These are phyloP conservation scores for Suhomyces ambrosiae DNA, from an alignment of 1,139 yeast genomes.

Conservation along the genomic window DNA sequence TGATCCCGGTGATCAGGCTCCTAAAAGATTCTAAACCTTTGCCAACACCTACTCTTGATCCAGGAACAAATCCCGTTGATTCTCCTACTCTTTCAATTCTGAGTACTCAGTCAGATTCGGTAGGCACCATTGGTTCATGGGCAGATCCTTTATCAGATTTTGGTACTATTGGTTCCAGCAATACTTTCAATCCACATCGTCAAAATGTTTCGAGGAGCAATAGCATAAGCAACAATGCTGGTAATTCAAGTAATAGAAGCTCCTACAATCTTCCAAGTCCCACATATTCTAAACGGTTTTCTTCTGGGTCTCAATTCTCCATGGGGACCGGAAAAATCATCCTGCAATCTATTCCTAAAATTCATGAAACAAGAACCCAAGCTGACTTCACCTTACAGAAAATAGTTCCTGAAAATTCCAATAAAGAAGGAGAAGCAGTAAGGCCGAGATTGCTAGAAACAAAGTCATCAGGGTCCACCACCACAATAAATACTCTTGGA, in stretches of 20 bases:
- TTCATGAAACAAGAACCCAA: slow-evolving; percentile 17
- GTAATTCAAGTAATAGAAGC: slow-evolving; percentile 13
- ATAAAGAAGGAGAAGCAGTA: slow-evolving; percentile 9
- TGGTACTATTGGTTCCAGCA: slow-evolving; percentile 3
- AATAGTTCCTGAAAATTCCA: slow-evolving; percentile 12
- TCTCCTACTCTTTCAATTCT: slow-evolving; percentile 39
- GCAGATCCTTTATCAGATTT: slow-evolving; percentile 15
- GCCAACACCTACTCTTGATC: slow-evolving; percentile 55
- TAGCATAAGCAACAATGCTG: slow-evolving; percentile 17
- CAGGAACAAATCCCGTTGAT: slow-evolving; percentile 34
- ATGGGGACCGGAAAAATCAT: slow-evolving; percentile 48
- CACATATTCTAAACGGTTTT: slow-evolving; percentile 39
- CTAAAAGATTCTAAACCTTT: slow-evolving; percentile 58
- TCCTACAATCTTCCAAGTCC: slow-evolving; percentile 39
- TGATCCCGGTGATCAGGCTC: slow-evolving; percentile 53
- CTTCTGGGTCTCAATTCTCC: slow-evolving; percentile 42
- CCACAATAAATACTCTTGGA: slow-evolving; percentile 15
- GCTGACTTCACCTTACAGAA: slow-evolving; percentile 17
- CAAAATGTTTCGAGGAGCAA: slow-evolving; percentile 18
- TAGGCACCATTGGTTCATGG: slow-evolving; percentile 11
- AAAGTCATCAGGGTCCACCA: slow-evolving; percentile 28
- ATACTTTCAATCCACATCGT: slow-evolving; percentile 6
- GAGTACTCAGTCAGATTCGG: slow-evolving; percentile 17
- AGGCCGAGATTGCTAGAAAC: slow-evolving; percentile 39
- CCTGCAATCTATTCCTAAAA: slow-evolving; percentile 32